Evolutionary conservation across 1,139 yeast genomes (phyloP).

Genomic region (Wickerhamomyces sp.): DNA sequence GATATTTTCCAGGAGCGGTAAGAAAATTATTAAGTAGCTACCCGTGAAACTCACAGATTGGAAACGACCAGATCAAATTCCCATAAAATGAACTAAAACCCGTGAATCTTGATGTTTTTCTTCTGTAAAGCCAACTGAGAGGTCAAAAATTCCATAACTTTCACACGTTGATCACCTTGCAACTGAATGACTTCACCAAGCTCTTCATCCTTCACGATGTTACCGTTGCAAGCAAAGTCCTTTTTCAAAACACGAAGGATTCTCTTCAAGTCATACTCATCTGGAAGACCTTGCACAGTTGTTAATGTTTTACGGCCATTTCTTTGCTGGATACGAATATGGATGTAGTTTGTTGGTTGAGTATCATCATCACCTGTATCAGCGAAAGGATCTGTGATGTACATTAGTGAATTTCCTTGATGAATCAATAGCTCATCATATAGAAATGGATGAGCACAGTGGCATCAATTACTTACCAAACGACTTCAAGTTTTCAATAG

Average conservation of each 20-base stretch:
- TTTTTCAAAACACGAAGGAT: conserved; percentile 91
- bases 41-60: too few species aligned
- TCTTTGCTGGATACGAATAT: conserved; percentile 99
- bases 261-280: conserved; percentile 90
- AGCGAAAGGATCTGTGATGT: conserved; percentile 83
- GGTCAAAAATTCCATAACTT: conserved; percentile 90
- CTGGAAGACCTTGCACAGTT: conserved; percentile 96
- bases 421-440: too few species aligned
- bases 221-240: conserved; percentile 98
- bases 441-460: too few species aligned
- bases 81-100: too few species aligned
- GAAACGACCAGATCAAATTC: too few species aligned
- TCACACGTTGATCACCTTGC: conserved; percentile 98
- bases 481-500: conserved; percentile 96
- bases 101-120: conserved; percentile 97
- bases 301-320: conserved; percentile 99
- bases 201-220: conserved; percentile 93
- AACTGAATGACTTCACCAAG: conserved; percentile 96
- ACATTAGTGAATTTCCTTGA: conserved; percentile 1
- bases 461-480: conserved; percentile 77
- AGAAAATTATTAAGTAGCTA: too few species aligned
- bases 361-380: conserved; percentile 99
- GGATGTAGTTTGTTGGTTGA: conserved; percentile 92
- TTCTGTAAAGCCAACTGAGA: conserved; percentile 84
- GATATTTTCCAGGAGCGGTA: too few species aligned